Evolutionary conservation across 768 basidiomycete genomes (phyloP).

Genomic region (Tricholoma sp.): DNA sequence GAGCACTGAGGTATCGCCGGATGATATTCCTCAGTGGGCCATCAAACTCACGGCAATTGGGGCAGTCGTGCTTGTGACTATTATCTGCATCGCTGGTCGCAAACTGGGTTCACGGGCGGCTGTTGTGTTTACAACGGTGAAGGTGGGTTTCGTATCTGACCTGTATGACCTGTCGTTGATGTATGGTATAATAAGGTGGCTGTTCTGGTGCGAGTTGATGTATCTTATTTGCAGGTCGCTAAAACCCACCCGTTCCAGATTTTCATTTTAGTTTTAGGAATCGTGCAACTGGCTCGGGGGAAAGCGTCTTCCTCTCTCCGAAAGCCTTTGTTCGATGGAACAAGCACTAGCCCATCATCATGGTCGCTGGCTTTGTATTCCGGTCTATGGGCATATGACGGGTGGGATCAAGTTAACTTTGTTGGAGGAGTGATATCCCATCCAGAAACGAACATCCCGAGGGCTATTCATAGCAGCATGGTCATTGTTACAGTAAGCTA

Average conservation of each 20-base stretch:
- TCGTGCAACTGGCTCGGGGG: conserved; percentile 71
- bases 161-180: neutral
- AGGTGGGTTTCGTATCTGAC: conserved; percentile 39
- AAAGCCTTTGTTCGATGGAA: conserved; percentile 64
- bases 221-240: neutral
- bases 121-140: conserved; percentile 84
- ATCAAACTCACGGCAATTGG: conserved; percentile 81
- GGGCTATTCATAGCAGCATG: conserved; percentile 91
- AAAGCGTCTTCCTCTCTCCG: conserved; percentile 64
- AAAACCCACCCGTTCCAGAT: conserved; percentile 35
- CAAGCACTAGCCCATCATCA: conserved; percentile 72
- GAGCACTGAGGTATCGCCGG: conserved; percentile 70
- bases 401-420: conserved; percentile 93
- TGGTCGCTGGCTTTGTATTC: conserved; percentile 96
- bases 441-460: conserved; percentile 81
- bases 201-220: conserved; percentile 50
- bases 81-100: conserved; percentile 74
- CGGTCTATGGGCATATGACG: conserved; percentile 93
- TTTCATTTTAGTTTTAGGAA: conserved; percentile 71
- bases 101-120: conserved; percentile 78
- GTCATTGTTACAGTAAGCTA: conserved; percentile 60
- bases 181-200: conserved; percentile 38
- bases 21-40: conserved; percentile 84
- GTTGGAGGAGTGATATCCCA: conserved; percentile 86
- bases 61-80: conserved; percentile 67